A percentile compares a stretch with the other conserved stretches of the same genome.
These are phyloP conservation scores for Cladophialophora immunda DNA, from an alignment of 2,329 filamentous ascomycete species.

Conservation along the genomic window DNA sequence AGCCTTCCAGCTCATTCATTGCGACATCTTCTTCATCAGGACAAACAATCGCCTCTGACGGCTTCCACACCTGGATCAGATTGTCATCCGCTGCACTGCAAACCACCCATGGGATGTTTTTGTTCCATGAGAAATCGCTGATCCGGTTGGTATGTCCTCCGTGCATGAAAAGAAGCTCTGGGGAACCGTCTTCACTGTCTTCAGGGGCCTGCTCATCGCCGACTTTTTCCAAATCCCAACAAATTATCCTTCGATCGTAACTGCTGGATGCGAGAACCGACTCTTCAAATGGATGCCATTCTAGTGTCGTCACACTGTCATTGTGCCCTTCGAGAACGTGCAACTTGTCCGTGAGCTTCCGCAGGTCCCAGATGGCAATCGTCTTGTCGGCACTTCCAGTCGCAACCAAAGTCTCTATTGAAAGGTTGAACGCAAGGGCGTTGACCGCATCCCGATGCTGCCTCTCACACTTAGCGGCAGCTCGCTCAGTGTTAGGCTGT, in stretches of 20 bases:
- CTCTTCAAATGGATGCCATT: slow-evolving; percentile 93
- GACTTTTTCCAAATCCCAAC: slow-evolving; percentile 93
- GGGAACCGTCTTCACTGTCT: slow-evolving; percentile 92
- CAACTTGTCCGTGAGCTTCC: slow-evolving; percentile 87
- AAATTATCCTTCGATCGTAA: slow-evolving; percentile 91
- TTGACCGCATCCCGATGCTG: slow-evolving; percentile 95
- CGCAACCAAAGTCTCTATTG: slow-evolving; percentile 86
- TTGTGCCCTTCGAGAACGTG: slow-evolving; percentile 89
- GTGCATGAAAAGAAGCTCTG: slow-evolving; percentile 98
- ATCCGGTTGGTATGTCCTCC: slow-evolving; percentile 97
- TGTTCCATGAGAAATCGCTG: slow-evolving; percentile 97
- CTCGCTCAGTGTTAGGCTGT: slow-evolving; percentile 68
- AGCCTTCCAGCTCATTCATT: slow-evolving; percentile 74
- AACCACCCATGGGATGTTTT: slow-evolving; percentile 95
- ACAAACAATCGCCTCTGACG: slow-evolving; percentile 80
- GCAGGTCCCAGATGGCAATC: slow-evolving; percentile 92
- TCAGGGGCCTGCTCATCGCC: slow-evolving; percentile 96
- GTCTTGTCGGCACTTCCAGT: slow-evolving; percentile 96
- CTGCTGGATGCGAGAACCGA: slow-evolving; percentile 89
- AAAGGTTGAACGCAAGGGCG: slow-evolving; percentile 92
- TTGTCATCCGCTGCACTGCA: slow-evolving; percentile 97
- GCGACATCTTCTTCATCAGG: slow-evolving; percentile 74
- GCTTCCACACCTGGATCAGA: slow-evolving; percentile 92
- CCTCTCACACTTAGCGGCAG: slow-evolving; percentile 69
- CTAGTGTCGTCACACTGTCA: slow-evolving; percentile 87